Base-by-base conservation (phyloP, 2,329 filamentous ascomycete species). In the Diplodia corticola region DNA sequence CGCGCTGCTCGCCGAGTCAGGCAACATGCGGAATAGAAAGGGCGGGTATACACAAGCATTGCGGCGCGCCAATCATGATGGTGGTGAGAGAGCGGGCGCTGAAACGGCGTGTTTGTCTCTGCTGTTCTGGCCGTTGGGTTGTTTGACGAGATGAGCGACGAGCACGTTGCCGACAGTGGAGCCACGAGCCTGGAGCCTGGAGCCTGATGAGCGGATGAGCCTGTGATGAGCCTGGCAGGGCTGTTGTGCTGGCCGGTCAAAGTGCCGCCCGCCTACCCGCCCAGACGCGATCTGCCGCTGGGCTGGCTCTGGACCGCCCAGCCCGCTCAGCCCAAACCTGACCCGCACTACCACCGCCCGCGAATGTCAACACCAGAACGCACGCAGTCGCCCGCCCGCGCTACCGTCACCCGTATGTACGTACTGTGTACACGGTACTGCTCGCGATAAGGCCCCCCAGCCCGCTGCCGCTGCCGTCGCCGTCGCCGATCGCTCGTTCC, bases 21-120 rank as follows among this genome's bases (percentile, higher is more conserved):
- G 57, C n/a, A 24, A 26, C 57, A 61, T 44, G 57, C 48, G 57
- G 35, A 35, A 60, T 48, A 59, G 37, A 37, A 30, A n/a, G 24
- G 24, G 24, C 35, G n/a, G 22, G 37, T 59, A 60, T 48, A 60
- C 55, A 61, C 44, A 61, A 49, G 57, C 57, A 61, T 49, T 46
- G 40, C 37, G 57, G 57, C 57, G 40, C 28, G 44, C 57, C 44
- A 24, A 61, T 49, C 57, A 61, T 49, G 35, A 10, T 26, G 55
- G 55, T 60, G 55, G 55, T 60, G 55, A 46, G 55, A 46, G 55
- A 7, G 33, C 54, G 37, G 24, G 33, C 15, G 65, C 48, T 50
- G 57, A 63, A 49, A 55, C 54, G 60, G 37, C 66, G 46, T 30
- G 68, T 66, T 15, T 68, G 68, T 12, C 68, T 69, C 51, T n/a